Evolutionary conservation across 129 eudicot species (phyloP).

Genomic region (Artemisia annua): DNA sequence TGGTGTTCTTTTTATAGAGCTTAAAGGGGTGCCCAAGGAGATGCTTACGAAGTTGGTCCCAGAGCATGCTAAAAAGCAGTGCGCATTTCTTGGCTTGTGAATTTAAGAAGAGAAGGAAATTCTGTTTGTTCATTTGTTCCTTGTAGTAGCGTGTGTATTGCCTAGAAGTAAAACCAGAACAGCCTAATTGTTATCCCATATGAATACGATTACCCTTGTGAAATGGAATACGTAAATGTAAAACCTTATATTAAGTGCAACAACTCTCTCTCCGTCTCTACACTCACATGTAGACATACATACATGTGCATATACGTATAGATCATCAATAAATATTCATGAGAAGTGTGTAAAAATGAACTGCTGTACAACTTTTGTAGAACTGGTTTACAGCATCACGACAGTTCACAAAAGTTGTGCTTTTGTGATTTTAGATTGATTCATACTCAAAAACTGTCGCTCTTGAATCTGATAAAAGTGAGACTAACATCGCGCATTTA

Average conservation of each 20-base stretch:
- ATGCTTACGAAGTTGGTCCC: slow-evolving; percentile 62
- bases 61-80: slow-evolving; percentile 75
- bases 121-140: slow-evolving; percentile 33
- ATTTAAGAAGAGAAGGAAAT: slow-evolving; percentile 10
- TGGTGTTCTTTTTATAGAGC: slow-evolving; percentile 45
- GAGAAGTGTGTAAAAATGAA: too few relatives aligned
- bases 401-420: too few relatives aligned
- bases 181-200: slow-evolving; percentile 22
- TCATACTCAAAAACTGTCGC: too few relatives aligned
- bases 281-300: too few relatives aligned
- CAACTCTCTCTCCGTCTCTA: slow-evolving; percentile 10
- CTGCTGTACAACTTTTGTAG: too few relatives aligned
- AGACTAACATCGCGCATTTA: background rate
- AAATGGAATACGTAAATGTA: slow-evolving; percentile 31
- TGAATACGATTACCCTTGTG: slow-evolving; percentile 27
- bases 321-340: too few relatives aligned
- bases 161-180: slow-evolving; percentile 26
- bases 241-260: slow-evolving; percentile 21
- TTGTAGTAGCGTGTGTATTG: slow-evolving; percentile 30
- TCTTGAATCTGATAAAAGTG: background rate
- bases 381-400: too few relatives aligned
- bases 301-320: too few relatives aligned
- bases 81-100: slow-evolving; percentile 67
- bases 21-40: slow-evolving; percentile 62
- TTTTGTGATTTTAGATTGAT: too few relatives aligned